A percentile compares a stretch with the other conserved stretches of the same genome.
phyloP scores from a whole-genome alignment of 2,329 filamentous ascomycete species.

The Trichoderma simmonsii region DNA sequence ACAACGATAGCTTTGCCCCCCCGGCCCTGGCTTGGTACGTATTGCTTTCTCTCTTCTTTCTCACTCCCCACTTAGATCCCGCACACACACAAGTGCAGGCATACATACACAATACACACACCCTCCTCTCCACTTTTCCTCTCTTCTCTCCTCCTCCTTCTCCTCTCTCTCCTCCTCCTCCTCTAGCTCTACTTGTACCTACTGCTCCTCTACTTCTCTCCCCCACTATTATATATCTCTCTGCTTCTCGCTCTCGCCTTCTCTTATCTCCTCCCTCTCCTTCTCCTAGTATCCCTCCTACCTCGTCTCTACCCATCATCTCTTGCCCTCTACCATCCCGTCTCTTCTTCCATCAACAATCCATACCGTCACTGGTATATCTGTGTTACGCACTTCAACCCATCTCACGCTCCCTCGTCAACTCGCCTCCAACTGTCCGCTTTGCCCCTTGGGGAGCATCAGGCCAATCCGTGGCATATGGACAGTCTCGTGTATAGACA shows the following conservation, averaged over 20 bases:
- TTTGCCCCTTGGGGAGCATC: not conserved
- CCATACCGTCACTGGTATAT: not conserved
- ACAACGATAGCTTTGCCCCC: not conserved
- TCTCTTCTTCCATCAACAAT: not conserved
- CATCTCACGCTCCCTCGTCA: not conserved
- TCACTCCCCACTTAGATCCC: not conserved
- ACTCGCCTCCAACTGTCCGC: not conserved
- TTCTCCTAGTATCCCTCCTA: not conserved
- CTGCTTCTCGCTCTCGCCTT: not conserved
- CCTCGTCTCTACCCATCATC: not conserved
- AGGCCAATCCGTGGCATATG: not conserved
- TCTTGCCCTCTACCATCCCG: not conserved
- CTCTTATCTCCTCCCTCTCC: not conserved
- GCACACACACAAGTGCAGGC: not conserved
- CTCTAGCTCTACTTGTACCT: not conserved
- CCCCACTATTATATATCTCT: not conserved
- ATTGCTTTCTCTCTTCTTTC: not conserved
- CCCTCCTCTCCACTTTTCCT: not conserved
- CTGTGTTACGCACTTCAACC: not conserved
- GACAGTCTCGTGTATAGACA: not conserved
- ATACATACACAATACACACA: not conserved
- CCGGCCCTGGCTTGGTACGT: not conserved
- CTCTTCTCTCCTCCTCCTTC: not conserved
- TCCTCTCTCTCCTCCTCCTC: not conserved
- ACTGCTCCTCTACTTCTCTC: not conserved